Percentiles rank a stretch among this genome's conserved stretches.
Conservation (phyloP, 768 basidiomycete species). For the Pisolithus albus region DNA sequence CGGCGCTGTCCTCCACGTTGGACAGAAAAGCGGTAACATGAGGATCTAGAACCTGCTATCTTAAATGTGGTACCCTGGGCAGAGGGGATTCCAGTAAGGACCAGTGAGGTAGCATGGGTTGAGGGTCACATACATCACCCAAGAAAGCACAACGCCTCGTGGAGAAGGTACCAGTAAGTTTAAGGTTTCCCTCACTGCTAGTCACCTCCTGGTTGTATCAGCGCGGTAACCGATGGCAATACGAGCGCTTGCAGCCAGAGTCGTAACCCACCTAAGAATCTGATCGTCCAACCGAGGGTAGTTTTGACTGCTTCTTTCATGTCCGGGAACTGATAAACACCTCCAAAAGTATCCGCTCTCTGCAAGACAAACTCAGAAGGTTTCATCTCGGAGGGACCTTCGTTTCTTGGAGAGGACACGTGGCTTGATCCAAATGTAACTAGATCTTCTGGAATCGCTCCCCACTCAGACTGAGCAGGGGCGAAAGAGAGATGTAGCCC, state of each 20-base stretch:
- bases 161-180: too few relatives aligned
- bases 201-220: too few relatives aligned
- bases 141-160: background rate
- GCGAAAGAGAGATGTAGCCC: conserved; percentile 12
- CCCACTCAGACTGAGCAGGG: too few relatives aligned
- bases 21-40: background rate
- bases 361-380: conserved; percentile 52
- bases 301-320: too few relatives aligned
- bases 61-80: conserved; percentile 19
- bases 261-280: too few relatives aligned
- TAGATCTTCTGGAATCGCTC: conserved; percentile 40
- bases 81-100: conserved; percentile 20
- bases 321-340: too few relatives aligned
- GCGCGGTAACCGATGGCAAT: too few relatives aligned
- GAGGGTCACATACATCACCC: conserved; percentile 17
- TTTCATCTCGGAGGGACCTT: conserved; percentile 47
- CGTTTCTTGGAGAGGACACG: conserved; percentile 31
- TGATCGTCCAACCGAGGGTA: too few relatives aligned
- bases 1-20: background rate
- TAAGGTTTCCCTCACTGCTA: too few relatives aligned
- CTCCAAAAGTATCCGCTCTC: conserved; percentile 34
- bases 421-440: conserved; percentile 55
- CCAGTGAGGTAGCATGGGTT: conserved; percentile 15
- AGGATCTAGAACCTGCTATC: background rate
- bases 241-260: too few relatives aligned